Conservation (phyloP, 192 early-diverging fungal species). For the Neocallimastix lanati region DNA sequence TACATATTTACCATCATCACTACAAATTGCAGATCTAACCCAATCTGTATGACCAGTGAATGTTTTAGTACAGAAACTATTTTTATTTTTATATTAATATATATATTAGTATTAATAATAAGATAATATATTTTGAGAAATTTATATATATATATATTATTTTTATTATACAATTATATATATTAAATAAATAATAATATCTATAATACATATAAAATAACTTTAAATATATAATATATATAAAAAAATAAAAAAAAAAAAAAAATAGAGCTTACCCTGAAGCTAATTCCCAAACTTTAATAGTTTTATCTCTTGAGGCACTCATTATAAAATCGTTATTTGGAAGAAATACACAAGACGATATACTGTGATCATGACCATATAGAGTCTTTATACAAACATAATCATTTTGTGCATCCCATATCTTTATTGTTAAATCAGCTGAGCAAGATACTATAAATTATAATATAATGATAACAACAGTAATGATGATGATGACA, state of each 20-base stretch:
- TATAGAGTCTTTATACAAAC: constrained; percentile 65
- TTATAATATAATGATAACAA: too few species aligned
- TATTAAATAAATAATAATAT: neutral
- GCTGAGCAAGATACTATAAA: constrained; percentile 73
- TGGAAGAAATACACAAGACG: constrained; percentile 55
- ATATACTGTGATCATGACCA: constrained; percentile 88
- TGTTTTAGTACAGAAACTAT: constrained; percentile 65
- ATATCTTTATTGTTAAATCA: constrained; percentile 79
- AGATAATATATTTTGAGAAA: too few species aligned
- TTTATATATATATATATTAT: too few species aligned
- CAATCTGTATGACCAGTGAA: constrained; percentile 68
- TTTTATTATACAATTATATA: too few species aligned
- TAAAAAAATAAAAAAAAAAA: too few species aligned
- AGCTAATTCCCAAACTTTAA: constrained; percentile 74
- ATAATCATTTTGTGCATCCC: constrained; percentile 73
- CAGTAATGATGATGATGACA: too few species aligned
- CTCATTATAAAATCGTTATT: constrained; percentile 64
- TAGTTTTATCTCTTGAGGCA: constrained; percentile 76
- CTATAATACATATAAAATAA: neutral
- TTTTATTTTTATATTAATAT: too few species aligned
- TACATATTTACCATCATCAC: constrained; percentile 50
- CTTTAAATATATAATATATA: too few species aligned
- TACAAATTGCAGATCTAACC: constrained; percentile 56
- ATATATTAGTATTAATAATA: too few species aligned
- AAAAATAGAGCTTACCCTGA: constrained; percentile 38